Base-by-base conservation (phyloP, 495 filamentous ascomycete species). In the Clohesyomyces aquaticus region DNA sequence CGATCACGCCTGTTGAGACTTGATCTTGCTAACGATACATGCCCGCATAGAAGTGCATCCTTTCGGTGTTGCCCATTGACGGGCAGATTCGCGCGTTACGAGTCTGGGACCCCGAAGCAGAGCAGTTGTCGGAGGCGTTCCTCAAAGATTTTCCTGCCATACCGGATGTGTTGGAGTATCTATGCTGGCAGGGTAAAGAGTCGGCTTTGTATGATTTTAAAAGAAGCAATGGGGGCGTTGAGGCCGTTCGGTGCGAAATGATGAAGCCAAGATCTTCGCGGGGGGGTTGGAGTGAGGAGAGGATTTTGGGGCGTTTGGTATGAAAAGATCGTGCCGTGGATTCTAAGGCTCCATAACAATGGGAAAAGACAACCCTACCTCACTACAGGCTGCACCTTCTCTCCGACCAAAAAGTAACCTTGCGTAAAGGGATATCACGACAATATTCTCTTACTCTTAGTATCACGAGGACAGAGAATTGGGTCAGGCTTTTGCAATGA, bases 301-400 rank as follows among this genome's bases (percentile, higher is more conserved):
- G 62, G 35, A 60, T 65, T 32, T 35, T 65, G 21, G 61, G 59
- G 3, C 52, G 53, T 53, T 63, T 10, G 18, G 46, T n/a, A n/a
- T n/a, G n/a, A n/a, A n/a, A n/a, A n/a, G n/a, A n/a, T n/a, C n/a
- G n/a, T n/a, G n/a, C n/a, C n/a, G n/a, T n/a, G n/a, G n/a, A n/a
- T n/a, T n/a, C n/a, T n/a, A n/a, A n/a, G n/a, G n/a, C n/a, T n/a
- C n/a, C n/a, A n/a, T n/a, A n/a, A n/a, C n/a, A n/a, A n/a, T n/a
- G n/a, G n/a, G n/a, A n/a, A n/a, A n/a, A n/a, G n/a, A n/a, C n/a
- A n/a, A n/a, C n/a, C n/a, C n/a, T n/a, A n/a, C n/a, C n/a, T n/a
- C n/a, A n/a, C n/a, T n/a, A n/a, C n/a, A n/a, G n/a, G n/a, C n/a
- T n/a, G n/a, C n/a, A n/a, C n/a, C n/a, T n/a, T n/a, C n/a, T n/a